phyloP scores from a whole-genome alignment of 176 grass and related monocot genomes.

The Musa acuminata region DNA sequence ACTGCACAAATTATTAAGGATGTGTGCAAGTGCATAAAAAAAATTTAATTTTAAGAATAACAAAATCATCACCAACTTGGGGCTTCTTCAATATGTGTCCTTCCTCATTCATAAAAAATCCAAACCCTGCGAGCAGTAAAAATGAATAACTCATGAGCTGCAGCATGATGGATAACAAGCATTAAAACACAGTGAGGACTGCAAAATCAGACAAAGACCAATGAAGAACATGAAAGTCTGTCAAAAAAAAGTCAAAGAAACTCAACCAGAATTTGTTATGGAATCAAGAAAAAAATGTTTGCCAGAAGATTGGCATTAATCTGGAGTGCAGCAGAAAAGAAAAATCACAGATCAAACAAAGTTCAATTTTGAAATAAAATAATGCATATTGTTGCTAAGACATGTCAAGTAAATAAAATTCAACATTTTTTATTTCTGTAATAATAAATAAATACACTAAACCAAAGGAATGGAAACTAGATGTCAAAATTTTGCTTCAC shows the following conservation, averaged over 20 bases:
- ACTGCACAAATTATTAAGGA: too few relatives aligned
- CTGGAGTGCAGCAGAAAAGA: neutral
- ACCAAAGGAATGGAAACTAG: neutral
- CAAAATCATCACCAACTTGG: constrained; percentile 27
- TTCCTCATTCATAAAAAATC: constrained; percentile 69
- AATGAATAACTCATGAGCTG: neutral
- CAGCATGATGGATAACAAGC: neutral
- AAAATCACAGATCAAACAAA: neutral
- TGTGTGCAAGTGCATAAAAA: too few relatives aligned
- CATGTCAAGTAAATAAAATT: too few relatives aligned
- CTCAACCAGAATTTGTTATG: neutral
- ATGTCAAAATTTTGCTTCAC: neutral
- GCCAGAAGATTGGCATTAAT: neutral
- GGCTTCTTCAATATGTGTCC: constrained; percentile 70
- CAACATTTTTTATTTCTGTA: too few relatives aligned
- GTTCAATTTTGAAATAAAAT: neutral
- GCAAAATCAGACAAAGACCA: neutral
- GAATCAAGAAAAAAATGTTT: neutral
- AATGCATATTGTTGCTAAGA: too few relatives aligned
- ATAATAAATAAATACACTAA: too few relatives aligned
- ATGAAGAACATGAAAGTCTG: neutral
- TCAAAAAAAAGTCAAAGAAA: neutral
- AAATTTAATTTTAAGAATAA: neutral
- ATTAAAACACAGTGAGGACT: neutral
- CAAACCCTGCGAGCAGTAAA: constrained; percentile 46